Percentiles rank a stretch among this genome's conserved stretches.
Evolutionary conservation across 805 yeast species (phyloP).

Genomic region (Monosporozyma solicola): DNA sequence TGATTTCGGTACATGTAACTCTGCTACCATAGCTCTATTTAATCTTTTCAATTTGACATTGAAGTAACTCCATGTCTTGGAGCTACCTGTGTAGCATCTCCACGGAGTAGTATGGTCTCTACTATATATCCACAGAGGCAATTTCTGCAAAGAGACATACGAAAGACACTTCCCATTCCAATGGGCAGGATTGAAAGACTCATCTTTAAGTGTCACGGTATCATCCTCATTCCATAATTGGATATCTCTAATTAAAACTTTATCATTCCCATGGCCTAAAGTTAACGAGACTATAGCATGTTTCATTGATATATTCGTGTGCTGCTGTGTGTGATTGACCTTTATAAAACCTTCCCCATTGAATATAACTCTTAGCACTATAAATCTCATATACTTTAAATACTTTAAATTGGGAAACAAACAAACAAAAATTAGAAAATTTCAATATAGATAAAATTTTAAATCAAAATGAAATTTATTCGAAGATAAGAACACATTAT

Average conservation of each 20-base stretch:
- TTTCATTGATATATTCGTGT: not conserved
- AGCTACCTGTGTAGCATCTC: constrained; percentile 20
- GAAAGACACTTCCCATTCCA: constrained; percentile 13
- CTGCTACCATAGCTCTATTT: constrained; percentile 12
- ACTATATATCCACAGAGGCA: constrained; percentile 24
- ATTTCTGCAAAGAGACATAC: constrained; percentile 15
- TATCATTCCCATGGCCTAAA: constrained; percentile 1
- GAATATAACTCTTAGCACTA: no score
- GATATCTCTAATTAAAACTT: constrained; percentile 19
- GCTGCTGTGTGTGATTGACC: no score
- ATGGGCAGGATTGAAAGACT: not conserved
- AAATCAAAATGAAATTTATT: not conserved
- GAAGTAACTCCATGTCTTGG: constrained; percentile 22
- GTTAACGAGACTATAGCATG: not conserved
- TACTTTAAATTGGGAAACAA: not conserved
- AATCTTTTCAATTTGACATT: constrained; percentile 17
- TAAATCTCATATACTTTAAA: not conserved
- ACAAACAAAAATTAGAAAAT: not conserved
- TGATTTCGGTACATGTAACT: constrained; percentile 9
- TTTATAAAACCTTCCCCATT: no score
- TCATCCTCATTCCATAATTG: constrained; percentile 19
- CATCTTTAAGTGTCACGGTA: not conserved
- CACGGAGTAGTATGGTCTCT: not conserved
- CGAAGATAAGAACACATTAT: not conserved
- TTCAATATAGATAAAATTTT: not conserved